A percentile compares a stretch with the other conserved stretches of the same genome.
Conservation (phyloP, 768 basidiomycete species). For the Lentinula guzmanii region DNA sequence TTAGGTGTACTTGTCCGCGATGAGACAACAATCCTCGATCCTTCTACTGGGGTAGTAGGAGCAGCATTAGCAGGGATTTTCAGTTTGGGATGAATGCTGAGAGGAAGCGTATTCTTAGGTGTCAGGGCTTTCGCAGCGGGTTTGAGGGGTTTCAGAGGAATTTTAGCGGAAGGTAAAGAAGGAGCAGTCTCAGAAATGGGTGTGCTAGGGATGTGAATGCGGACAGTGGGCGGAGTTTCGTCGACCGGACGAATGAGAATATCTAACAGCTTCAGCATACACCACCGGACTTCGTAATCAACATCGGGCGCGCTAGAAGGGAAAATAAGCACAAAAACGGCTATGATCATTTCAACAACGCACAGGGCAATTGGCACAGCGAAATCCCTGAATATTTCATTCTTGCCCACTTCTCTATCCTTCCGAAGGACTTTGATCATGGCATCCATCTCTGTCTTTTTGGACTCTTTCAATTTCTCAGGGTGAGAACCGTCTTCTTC, state of each 20-base stretch:
- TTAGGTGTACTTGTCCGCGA: conserved; percentile 16
- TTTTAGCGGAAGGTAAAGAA: conserved; percentile 48
- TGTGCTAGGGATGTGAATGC: conserved; percentile 71
- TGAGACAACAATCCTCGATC: conserved; percentile 2
- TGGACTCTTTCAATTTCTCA: conserved; percentile 66
- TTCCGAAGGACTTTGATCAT: conserved; percentile 86
- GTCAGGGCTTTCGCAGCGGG: conserved; percentile 3
- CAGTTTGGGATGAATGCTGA: conserved; percentile 47
- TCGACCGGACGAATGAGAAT: conserved; percentile 77
- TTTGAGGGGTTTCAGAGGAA: conserved; percentile 36
- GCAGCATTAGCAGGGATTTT: conserved; percentile 42
- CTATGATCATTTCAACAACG: conserved; percentile 17
- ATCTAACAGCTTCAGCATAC: conserved; percentile 86
- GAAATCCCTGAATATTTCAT: conserved; percentile 72
- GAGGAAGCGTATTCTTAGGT: conserved; percentile 32
- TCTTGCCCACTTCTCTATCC: conserved; percentile 79
- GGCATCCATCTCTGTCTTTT: conserved; percentile 77
- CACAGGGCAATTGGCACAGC: conserved; percentile 81
- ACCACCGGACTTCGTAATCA: conserved; percentile 89
- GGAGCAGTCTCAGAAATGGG: conserved; percentile 62
- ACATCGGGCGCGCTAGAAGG: conserved; percentile 58
- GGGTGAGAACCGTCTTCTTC: conserved; percentile 79
- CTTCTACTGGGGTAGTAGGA: conserved; percentile 4
- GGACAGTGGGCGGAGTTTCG: conserved; percentile 83
- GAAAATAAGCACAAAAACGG: conserved; percentile 3